phyloP scores from a whole-genome alignment of 768 basidiomycete genomes.

The Mycena amicta region DNA sequence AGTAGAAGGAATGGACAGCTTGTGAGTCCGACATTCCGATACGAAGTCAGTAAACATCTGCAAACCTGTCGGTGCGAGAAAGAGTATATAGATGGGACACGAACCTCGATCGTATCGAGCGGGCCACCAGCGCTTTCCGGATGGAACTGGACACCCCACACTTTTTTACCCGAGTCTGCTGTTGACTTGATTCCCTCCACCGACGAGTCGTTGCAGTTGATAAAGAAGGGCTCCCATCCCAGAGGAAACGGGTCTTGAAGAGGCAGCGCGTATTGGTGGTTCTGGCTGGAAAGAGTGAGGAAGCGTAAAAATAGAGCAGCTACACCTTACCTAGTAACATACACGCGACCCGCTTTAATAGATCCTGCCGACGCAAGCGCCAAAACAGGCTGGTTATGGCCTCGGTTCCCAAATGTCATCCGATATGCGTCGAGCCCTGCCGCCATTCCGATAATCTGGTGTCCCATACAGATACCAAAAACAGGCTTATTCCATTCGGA shows the following conservation, averaged over 20 bases:
- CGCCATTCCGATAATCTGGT: slow-evolving; percentile 97
- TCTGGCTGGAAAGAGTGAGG: slow-evolving; percentile 60
- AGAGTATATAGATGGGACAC: slow-evolving; percentile 23
- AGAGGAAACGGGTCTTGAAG: slow-evolving; percentile 93
- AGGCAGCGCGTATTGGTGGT: slow-evolving; percentile 97
- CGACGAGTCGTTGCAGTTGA: slow-evolving; percentile 99
- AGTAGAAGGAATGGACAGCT: slow-evolving; percentile 31
- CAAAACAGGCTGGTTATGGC: slow-evolving; percentile 98
- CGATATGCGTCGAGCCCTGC: slow-evolving; percentile 95
- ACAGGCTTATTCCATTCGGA: slow-evolving; percentile 91
- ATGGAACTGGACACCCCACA: slow-evolving; percentile 99
- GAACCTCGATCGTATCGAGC: slow-evolving; percentile 93
- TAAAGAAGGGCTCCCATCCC: slow-evolving; percentile 99
- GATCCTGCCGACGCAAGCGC: slow-evolving; percentile 92
- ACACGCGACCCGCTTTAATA: slow-evolving; percentile 94
- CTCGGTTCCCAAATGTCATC: slow-evolving; percentile 99
- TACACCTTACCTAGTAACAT: slow-evolving; percentile 82
- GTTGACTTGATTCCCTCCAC: slow-evolving; percentile 99
- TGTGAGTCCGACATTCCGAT: slow-evolving; percentile 70
- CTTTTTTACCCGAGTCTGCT: slow-evolving; percentile 78
- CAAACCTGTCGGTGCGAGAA: slow-evolving; percentile 1
- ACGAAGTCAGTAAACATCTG: slow-evolving; percentile 97
- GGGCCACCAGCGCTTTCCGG: slow-evolving; percentile 99
- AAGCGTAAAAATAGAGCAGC: neutral
- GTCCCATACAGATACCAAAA: slow-evolving; percentile 99